Evolutionary conservation across 805 yeast species (phyloP).

Genomic region (Metschnikowia corniflorae): DNA sequence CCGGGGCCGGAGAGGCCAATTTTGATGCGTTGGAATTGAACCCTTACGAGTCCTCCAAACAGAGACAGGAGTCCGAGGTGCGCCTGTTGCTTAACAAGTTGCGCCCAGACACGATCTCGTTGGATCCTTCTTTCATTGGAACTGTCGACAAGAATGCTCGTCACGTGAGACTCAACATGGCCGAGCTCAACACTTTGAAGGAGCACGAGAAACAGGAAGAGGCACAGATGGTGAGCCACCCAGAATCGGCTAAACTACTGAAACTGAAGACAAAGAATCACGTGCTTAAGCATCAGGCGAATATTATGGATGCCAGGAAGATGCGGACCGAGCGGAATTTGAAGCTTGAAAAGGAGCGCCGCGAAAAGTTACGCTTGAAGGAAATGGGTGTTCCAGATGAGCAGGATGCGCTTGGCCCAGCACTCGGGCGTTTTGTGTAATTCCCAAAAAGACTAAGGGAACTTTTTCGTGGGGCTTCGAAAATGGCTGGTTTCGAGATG

Average conservation of each 20-base stretch:
- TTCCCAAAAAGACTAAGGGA: no score
- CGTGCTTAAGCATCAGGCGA: constrained; percentile 77
- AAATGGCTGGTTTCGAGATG: no score
- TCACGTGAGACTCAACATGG: constrained; percentile 58
- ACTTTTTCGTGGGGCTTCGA: no score
- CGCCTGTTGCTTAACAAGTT: constrained; percentile 80
- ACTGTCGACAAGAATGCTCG: constrained; percentile 70
- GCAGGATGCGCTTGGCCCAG: constrained; percentile 19
- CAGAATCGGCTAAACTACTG: constrained; percentile 64
- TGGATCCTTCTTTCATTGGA: constrained; percentile 88
- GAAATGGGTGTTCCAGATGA: constrained; percentile 20
- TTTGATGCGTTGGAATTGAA: constrained; percentile 90
- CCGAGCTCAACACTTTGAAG: constrained; percentile 41
- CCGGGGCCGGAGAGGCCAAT: constrained; percentile 98
- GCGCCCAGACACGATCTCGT: constrained; percentile 85
- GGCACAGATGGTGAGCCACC: constrained; percentile 55
- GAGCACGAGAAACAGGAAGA: constrained; percentile 34
- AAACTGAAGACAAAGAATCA: constrained; percentile 80
- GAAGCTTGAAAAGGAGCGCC: constrained; percentile 66
- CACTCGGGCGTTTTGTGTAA: constrained; percentile 18
- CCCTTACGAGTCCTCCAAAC: constrained; percentile 88
- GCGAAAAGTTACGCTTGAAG: constrained; percentile 38
- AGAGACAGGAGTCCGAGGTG: constrained; percentile 91
- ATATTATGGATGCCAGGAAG: constrained; percentile 83
- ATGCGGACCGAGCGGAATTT: constrained; percentile 71